Evolutionary conservation across 352 stramenopile genomes (phyloP).

Genomic region (Globisporangium recalcitrans): DNA sequence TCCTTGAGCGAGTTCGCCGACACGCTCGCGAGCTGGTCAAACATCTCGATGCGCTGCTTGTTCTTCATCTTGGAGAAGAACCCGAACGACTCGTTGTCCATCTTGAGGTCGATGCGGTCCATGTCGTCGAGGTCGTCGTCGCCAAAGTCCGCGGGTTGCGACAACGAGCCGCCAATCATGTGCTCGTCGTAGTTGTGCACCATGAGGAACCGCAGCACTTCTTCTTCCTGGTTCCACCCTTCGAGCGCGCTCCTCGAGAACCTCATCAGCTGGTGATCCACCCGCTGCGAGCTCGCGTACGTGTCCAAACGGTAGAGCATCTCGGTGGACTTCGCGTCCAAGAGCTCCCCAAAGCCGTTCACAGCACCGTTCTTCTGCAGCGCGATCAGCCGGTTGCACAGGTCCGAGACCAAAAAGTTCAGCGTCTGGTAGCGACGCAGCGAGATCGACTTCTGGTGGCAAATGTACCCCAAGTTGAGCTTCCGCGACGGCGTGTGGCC

Average conservation of each 20-base stretch:
- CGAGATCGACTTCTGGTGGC: slow-evolving; percentile 58
- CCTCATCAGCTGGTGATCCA: slow-evolving; percentile 38
- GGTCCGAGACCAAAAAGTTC: slow-evolving; percentile 75
- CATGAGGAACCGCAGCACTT: slow-evolving; percentile 61
- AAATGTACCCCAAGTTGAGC: slow-evolving; percentile 37
- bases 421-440: slow-evolving; percentile 65
- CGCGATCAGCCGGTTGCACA: slow-evolving; percentile 57
- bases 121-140: slow-evolving; percentile 43
- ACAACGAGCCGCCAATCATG: slow-evolving; percentile 41
- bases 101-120: slow-evolving; percentile 54
- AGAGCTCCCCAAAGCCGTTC: slow-evolving; percentile 28
- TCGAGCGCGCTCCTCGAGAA: slow-evolving; percentile 40
- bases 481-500: slow-evolving; percentile 31
- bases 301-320: slow-evolving; percentile 53
- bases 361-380: slow-evolving; percentile 32
- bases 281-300: slow-evolving; percentile 58
- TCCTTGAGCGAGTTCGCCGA: slow-evolving; percentile 31
- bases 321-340: slow-evolving; percentile 36
- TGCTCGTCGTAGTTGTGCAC: slow-evolving; percentile 78
- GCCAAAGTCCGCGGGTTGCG: slow-evolving; percentile 24
- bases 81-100: slow-evolving; percentile 34
- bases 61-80: slow-evolving; percentile 42
- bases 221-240: slow-evolving; percentile 25
- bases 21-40: slow-evolving; percentile 40
- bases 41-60: slow-evolving; percentile 38